Evolutionary conservation across 179 eudicot genomes (phyloP), one percentile per base, ranked within the genome.

Genomic region (Pouteria campechiana): DNA sequence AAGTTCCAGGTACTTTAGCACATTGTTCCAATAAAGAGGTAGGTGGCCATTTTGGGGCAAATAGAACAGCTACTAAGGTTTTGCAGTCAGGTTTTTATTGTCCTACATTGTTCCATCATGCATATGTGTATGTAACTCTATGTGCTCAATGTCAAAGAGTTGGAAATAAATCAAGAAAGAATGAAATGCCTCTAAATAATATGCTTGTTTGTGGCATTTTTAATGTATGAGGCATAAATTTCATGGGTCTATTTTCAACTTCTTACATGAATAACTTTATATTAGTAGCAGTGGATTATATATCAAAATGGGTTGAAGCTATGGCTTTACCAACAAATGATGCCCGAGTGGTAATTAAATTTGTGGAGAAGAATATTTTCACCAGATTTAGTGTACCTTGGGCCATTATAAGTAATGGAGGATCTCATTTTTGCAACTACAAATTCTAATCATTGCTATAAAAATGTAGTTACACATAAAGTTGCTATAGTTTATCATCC

Each of bases 211-310:
- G 19, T 28, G 44, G 23, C 13, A 6, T 40, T 0, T 40, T 40
- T 40, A 17, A 40, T 40, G 44, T 40, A 0, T 40, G 44, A 28
- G 44, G 44, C 7, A 40, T 40, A 3, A 17, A 40, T 20, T 40
- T 40, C 29, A 40, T 36, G 40, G 40, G 18, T 14, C 40, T 20
- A 6, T 36, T 36, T 36, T 20, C 40, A 2, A 14, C 40, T 10
- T 36, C 40, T 8, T 36, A 5, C 40, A 15, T 5, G 3, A 38
- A 38, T 23, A 20, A 15, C 7, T 15, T 6, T 4, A 39, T 41
- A 7, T 2, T 41, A 6, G 45, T 41, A 16, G 28, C 13, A 2
- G 12, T 24, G 15, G 6, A 43, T 14, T 25, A 43, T 43, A 25
- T 43, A 1, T 24, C 48, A 3, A 43, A 43, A 16, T 25, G 32